Base-by-base conservation (phyloP, 2,329 filamentous ascomycete species). In the Aspergillus japonicus region DNA sequence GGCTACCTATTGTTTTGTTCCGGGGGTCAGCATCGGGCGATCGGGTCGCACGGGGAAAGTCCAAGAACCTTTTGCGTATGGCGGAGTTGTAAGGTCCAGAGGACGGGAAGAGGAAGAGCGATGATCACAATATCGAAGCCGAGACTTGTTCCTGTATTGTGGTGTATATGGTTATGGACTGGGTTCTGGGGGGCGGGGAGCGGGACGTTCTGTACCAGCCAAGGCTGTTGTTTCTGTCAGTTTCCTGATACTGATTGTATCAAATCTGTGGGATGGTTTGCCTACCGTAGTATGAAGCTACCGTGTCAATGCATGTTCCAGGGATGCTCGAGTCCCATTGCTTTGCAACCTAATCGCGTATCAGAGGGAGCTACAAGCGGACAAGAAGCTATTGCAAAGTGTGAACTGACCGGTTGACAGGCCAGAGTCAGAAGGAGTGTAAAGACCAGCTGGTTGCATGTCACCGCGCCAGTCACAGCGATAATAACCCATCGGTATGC, bases 261-360 rank as follows among this genome's bases (percentile, higher is more conserved):
- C 8, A 2, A 7, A 29, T 0, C 10, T 29, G 8, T 8, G 26
- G 26, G 7, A 8, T 8, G 23, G 23, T 29, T 26, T 10, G 7
- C 26, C 78, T 76, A 35, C 69, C 73, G 2, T 77, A 78, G 59
- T 83, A 83, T 58, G 81, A 77, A 0, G 76, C 73, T 0, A 82
- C 71, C 0, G 73, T 70, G 0, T 74, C 54, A 0, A 80, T 66
- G 59, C 81, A 83, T 1, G 66, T 71, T 0, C 79, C 73, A 1
- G 69, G 72, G 4, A 81, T 64, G 5, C 62, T 62, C 11, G 39
- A 5, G 24, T 54, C 39, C 42, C 39, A 24, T 21, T 44, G 44
- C 11, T 33, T 31, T 3, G 58, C 58, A 8, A 60, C 24, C 55
- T 57, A 19, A 11, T 7, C n/a, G 0, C 7, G 21, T 21, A 23